A percentile compares a stretch with the other conserved stretches of the same genome.
These are phyloP conservation scores for Plasmodium ovale DNA, from an alignment of 169 alveolate genomes.

Conservation along the genomic window DNA sequence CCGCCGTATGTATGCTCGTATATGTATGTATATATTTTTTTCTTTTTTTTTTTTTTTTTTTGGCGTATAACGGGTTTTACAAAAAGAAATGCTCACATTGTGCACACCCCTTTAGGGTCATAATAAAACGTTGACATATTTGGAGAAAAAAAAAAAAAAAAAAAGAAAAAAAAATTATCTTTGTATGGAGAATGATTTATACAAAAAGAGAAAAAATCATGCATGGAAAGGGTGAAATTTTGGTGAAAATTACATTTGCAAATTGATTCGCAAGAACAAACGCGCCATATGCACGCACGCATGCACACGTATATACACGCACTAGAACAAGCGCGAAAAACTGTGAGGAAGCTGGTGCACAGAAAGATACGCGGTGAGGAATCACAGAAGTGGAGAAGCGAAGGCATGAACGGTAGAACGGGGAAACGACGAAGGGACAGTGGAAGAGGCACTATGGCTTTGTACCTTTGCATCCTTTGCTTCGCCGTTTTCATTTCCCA, in stretches of 20 bases:
- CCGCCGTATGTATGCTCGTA: too few relatives aligned
- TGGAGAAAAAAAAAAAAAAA: background rate
- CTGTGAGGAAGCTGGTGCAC: background rate
- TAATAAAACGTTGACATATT: background rate
- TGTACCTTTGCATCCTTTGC: background rate
- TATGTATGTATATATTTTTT: too few relatives aligned
- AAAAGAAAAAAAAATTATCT: background rate
- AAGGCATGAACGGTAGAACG: too few relatives aligned
- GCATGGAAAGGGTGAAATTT: background rate
- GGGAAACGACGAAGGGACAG: background rate
- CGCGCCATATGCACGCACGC: background rate
- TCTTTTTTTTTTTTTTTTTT: too few relatives aligned
- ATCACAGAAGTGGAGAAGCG: too few relatives aligned
- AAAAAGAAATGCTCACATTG: too few relatives aligned
- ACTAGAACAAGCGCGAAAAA: background rate
- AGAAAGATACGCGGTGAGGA: background rate
- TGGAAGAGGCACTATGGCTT: constrained; percentile 11
- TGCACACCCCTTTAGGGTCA: background rate
- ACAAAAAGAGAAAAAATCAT: background rate
- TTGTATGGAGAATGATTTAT: too few relatives aligned
- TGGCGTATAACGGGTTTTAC: too few relatives aligned
- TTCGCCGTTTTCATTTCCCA: constrained; percentile 6
- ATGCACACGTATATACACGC: background rate
- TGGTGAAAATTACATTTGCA: background rate
- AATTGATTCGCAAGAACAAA: background rate